These are phyloP conservation scores for Populus davidiana DNA, from an alignment of 345 rosid species.

Conservation along the genomic window DNA sequence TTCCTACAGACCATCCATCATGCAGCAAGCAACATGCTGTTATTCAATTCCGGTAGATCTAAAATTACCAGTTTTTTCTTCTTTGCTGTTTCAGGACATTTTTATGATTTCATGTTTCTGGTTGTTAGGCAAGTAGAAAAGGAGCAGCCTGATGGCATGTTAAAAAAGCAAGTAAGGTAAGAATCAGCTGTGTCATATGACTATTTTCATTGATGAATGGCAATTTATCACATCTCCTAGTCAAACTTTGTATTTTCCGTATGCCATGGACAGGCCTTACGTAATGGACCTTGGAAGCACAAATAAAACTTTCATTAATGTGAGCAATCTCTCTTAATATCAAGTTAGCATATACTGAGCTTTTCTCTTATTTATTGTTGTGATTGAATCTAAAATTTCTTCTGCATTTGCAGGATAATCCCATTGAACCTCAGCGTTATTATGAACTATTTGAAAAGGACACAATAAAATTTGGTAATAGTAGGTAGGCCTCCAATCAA, in stretches of 20 bases:
- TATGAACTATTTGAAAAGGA: constrained; percentile 94
- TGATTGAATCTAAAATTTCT: constrained; percentile 14
- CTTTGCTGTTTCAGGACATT: background rate
- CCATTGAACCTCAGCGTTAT: constrained; percentile 84
- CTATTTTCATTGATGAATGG: background rate
- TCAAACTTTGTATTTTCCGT: constrained; percentile 14
- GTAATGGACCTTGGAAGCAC: constrained; percentile 98
- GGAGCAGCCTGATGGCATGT: constrained; percentile 72
- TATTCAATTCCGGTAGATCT: constrained; percentile 71
- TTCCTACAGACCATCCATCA: constrained; percentile 98
- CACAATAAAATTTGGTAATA: constrained; percentile 89
- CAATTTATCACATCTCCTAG: background rate
- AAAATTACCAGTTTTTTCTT: constrained; percentile 8
- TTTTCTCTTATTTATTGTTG: background rate
- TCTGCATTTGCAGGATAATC: constrained; percentile 58
- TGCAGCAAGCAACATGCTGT: constrained; percentile 99
- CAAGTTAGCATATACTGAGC: background rate
- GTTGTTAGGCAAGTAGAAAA: constrained; percentile 67
- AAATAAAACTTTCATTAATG: constrained; percentile 85
- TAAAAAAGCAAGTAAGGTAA: constrained; percentile 65
- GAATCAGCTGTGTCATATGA: constrained; percentile 9
- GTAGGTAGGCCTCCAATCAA: constrained; percentile 56
- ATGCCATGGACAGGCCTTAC: constrained; percentile 60
- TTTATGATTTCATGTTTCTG: constrained; percentile 22
- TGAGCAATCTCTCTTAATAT: constrained; percentile 36